Conservation (phyloP, 208 protist genomes). For the Trypanosoma avium region DNA sequence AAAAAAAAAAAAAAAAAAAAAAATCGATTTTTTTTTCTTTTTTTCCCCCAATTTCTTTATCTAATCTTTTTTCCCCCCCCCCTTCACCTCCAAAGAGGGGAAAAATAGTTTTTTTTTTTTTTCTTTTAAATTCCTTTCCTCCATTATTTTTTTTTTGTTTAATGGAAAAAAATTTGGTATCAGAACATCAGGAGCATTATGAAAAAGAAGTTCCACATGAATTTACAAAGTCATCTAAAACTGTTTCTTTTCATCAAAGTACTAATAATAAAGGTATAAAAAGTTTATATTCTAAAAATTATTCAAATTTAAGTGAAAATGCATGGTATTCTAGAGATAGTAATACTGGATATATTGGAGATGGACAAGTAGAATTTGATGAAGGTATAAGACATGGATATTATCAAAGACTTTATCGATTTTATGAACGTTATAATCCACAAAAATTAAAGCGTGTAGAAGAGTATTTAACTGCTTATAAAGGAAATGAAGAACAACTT, state of each 20-base stretch:
- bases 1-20: too few relatives aligned
- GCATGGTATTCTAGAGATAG: slow-evolving; percentile 56
- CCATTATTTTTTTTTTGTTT: background rate
- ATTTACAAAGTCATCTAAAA: background rate
- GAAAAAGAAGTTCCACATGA: background rate
- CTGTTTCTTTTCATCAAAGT: slow-evolving; percentile 11
- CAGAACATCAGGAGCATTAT: background rate
- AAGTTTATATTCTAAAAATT: slow-evolving; percentile 15
- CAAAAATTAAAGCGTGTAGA: slow-evolving; percentile 56
- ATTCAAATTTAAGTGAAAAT: slow-evolving; percentile 35
- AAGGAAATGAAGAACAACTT: slow-evolving; percentile 64
- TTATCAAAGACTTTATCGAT: slow-evolving; percentile 50
- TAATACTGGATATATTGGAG: slow-evolving; percentile 44
- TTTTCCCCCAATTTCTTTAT: too few relatives aligned
- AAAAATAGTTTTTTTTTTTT: too few relatives aligned
- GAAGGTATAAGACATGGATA: slow-evolving; percentile 37
- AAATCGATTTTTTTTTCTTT: too few relatives aligned
- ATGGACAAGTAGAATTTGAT: slow-evolving; percentile 25
- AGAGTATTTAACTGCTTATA: slow-evolving; percentile 47
- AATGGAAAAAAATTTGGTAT: background rate
- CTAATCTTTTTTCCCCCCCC: too few relatives aligned
- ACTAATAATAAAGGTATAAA: background rate
- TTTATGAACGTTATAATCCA: slow-evolving; percentile 80
- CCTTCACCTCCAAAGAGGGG: too few relatives aligned
- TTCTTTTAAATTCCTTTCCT: background rate